A percentile compares a stretch with the other conserved stretches of the same genome.
These are phyloP conservation scores for Sequoiadendron giganteum DNA, from an alignment of 75 land plant genomes.

Conservation along the genomic window DNA sequence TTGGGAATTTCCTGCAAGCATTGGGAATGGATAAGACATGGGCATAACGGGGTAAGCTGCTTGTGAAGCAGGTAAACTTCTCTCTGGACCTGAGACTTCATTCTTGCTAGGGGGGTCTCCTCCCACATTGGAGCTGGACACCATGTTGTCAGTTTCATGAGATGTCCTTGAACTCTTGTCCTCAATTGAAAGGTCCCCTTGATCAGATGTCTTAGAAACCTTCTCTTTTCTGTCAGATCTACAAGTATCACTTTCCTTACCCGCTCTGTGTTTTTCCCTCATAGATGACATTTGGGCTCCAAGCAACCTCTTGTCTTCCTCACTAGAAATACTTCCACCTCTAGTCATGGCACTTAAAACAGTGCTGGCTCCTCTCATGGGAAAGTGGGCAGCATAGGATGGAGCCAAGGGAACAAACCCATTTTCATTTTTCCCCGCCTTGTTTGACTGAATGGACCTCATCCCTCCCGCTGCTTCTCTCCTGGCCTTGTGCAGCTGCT, in stretches of 20 bases:
- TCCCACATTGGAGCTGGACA: neutral
- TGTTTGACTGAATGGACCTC: neutral
- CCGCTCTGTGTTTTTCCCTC: neutral
- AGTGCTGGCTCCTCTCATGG: neutral
- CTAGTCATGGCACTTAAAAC: neutral
- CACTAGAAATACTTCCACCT: neutral
- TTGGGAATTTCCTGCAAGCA: neutral
- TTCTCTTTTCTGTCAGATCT: slow-evolving; percentile 5
- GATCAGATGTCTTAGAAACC: neutral
- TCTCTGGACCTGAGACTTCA: neutral
- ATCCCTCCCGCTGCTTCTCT: neutral
- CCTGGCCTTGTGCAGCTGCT: slow-evolving; percentile 11
- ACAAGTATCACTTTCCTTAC: neutral
- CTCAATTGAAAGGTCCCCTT: neutral
- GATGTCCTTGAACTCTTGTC: slow-evolving; percentile 4
- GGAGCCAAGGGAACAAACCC: neutral
- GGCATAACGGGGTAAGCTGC: neutral
- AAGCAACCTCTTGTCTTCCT: neutral
- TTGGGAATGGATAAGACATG: neutral
- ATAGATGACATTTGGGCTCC: neutral
- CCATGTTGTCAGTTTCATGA: neutral
- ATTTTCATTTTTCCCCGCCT: neutral
- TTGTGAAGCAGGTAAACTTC: neutral
- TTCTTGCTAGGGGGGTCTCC: neutral
- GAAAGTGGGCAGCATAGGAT: neutral